Evolutionary conservation across 2,329 filamentous ascomycete species (phyloP), one percentile per base, ranked within the genome.

Genomic region (Hyphodiscus sp.): DNA sequence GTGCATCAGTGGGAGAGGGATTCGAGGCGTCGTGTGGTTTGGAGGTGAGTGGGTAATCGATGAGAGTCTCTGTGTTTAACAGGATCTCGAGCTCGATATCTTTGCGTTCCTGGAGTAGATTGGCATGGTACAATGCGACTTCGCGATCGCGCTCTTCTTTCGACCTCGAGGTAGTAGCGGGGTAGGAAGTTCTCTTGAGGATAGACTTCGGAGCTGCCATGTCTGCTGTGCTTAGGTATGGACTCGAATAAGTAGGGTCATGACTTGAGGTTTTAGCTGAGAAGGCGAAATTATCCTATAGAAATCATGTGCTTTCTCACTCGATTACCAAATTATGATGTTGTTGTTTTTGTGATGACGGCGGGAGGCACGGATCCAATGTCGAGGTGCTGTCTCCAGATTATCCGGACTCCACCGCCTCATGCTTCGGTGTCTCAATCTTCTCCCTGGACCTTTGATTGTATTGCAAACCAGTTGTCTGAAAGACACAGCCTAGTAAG

Each of bases 61-160:
- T 67, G 0, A 82, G 80, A 18, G 78, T 76, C 49, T 79, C 84
- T 59, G 88, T 82, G 4, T 96, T 83, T 15, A 80, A 74, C 62
- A 95, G 77, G 59, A 96, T 92, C 58, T 83, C 73, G 41, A 80
- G 73, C 71, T 96, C 86, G 60, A 88, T 78, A 47, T 87, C 82
- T 69, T 92, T 95, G 65, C 87, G 88, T 62, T 89, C 79, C 70
- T 96, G 87, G 49, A 96, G 83, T 51, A 89, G 81, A 61, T 80
- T 80, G 43, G 92, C 92, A 74, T 96, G 91, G 65, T 90, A 82
- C 55, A 94, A 73, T 48, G 91, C 92, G 52, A 89, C 79, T 55
- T 85, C 79, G 55, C 74, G 75, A 52, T 73, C 77, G 64, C 74
- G 67, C 44, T 74, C 69, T 47, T 70, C 71, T 66, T 77, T 76